Conservation (phyloP, 768 basidiomycete genomes). For the Ramaria rubella region DNA sequence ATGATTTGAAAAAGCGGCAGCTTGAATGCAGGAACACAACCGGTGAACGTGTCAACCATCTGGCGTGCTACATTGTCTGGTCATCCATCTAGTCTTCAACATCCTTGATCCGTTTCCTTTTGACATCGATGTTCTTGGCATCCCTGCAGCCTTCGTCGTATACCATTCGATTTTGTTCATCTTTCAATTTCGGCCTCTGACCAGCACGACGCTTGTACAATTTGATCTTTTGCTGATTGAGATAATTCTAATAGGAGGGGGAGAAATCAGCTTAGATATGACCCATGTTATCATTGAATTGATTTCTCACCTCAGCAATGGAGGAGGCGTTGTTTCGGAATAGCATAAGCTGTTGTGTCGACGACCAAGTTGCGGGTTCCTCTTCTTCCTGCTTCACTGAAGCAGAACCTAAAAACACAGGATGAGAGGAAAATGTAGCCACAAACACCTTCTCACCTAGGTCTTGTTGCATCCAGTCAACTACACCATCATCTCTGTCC, state of each 20-base stretch:
- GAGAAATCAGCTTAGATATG: not conserved
- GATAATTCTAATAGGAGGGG: constrained; percentile 17
- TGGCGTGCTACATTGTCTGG: too few relatives aligned
- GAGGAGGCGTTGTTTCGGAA: constrained; percentile 21
- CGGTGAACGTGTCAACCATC: too few relatives aligned
- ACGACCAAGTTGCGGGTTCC: constrained; percentile 16
- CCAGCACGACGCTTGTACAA: constrained; percentile 14
- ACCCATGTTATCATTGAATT: not conserved
- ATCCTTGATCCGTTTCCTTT: constrained; percentile 18
- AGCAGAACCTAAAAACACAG: too few relatives aligned
- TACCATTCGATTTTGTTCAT: constrained; percentile 16
- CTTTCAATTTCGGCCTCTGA: constrained; percentile 16
- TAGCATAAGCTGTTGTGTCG: constrained; percentile 21
- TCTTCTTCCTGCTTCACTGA: constrained; percentile 13
- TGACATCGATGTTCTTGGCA: constrained; percentile 24
- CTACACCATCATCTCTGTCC: constrained; percentile 13
- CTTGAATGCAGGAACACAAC: too few relatives aligned
- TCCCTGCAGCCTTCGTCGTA: constrained; percentile 29
- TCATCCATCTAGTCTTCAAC: too few relatives aligned
- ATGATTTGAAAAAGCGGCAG: too few relatives aligned
- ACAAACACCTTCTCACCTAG: too few relatives aligned
- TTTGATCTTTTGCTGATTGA: constrained; percentile 19
- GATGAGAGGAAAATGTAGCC: too few relatives aligned
- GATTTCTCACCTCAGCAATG: constrained; percentile 19
- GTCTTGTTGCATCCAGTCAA: constrained; percentile 13